These are phyloP conservation scores for Yarrowia sp. DNA, from an alignment of 805 yeast genomes.

Conservation along the genomic window DNA sequence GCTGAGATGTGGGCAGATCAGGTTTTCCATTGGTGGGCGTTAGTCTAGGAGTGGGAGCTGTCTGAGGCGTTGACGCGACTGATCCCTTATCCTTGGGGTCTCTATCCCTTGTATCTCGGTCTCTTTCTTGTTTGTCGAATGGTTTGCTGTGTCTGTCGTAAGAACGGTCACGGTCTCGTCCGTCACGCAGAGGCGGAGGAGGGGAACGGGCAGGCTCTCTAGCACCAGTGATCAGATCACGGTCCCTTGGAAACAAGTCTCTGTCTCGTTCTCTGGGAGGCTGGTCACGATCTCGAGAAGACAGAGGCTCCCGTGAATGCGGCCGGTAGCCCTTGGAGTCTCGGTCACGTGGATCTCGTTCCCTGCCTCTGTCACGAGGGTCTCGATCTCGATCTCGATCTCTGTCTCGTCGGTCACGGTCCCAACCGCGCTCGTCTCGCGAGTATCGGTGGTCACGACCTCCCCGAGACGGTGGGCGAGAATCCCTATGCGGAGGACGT, in stretches of 20 bases:
- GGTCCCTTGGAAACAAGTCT: background rate
- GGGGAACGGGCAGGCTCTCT: background rate
- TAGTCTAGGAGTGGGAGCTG: constrained; percentile 11
- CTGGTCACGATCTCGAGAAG: background rate
- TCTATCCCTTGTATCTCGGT: background rate
- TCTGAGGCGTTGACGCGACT: background rate
- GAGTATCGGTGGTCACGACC: background rate
- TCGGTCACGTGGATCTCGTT: background rate
- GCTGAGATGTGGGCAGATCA: constrained; percentile 6
- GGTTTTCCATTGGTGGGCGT: constrained; percentile 16
- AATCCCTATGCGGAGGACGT: background rate
- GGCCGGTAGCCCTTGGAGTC: background rate
- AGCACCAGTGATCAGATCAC: background rate
- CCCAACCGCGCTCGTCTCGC: constrained; percentile 13
- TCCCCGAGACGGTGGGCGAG: background rate
- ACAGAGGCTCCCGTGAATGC: background rate
- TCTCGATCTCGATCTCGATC: background rate
- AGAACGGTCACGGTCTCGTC: background rate
- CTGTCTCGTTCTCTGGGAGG: background rate
- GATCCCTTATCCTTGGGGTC: background rate
- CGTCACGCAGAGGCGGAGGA: background rate
- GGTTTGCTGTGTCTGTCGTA: background rate
- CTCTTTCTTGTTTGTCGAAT: background rate
- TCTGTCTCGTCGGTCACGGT: constrained; percentile 35
- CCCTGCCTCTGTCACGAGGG: background rate